phyloP scores from a whole-genome alignment of 306 rosid genomes.

The Biancaea sappan region DNA sequence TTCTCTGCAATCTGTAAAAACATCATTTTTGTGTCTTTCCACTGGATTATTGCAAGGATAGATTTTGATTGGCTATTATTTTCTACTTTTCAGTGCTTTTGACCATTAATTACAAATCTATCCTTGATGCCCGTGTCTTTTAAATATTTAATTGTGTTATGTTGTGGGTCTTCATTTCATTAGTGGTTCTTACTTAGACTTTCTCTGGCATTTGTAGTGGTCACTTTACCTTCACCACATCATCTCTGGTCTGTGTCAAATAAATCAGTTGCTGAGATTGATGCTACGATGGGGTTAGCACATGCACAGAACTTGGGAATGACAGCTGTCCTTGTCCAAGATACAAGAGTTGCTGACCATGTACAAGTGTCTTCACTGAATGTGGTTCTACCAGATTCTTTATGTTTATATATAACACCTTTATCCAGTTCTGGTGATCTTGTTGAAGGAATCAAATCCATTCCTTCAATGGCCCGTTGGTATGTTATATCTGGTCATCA shows the following conservation, averaged over 20 bases:
- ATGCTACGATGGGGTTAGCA: conserved; percentile 62
- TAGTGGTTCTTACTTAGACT: conserved; percentile 24
- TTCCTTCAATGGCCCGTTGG: conserved; percentile 62
- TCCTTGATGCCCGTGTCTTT: conserved; percentile 12
- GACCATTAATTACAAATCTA: conserved; percentile 10
- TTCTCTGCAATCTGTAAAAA: neutral
- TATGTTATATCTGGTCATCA: conserved; percentile 75
- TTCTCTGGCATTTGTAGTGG: conserved; percentile 61
- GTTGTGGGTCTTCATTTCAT: conserved; percentile 30
- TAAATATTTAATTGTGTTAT: conserved; percentile 26
- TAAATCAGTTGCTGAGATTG: conserved; percentile 76
- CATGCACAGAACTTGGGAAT: conserved; percentile 70
- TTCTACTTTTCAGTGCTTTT: conserved; percentile 21
- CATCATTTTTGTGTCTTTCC: conserved; percentile 1
- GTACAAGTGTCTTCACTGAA: conserved; percentile 80
- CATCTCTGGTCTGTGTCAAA: conserved; percentile 90
- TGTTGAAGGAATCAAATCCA: conserved; percentile 55
- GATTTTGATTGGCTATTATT: conserved; percentile 24
- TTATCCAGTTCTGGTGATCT: conserved; percentile 60
- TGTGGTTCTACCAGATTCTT: conserved; percentile 77
- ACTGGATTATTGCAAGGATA: neutral
- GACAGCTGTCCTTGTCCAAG: conserved; percentile 75
- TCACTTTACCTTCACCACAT: conserved; percentile 82
- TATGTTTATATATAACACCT: conserved; percentile 58
- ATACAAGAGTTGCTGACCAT: conserved; percentile 86